Percentiles rank a stretch among this genome's conserved stretches.
These are phyloP conservation scores for Cyberlindnera amylophila DNA, from an alignment of 805 yeast genomes.

Conservation along the genomic window DNA sequence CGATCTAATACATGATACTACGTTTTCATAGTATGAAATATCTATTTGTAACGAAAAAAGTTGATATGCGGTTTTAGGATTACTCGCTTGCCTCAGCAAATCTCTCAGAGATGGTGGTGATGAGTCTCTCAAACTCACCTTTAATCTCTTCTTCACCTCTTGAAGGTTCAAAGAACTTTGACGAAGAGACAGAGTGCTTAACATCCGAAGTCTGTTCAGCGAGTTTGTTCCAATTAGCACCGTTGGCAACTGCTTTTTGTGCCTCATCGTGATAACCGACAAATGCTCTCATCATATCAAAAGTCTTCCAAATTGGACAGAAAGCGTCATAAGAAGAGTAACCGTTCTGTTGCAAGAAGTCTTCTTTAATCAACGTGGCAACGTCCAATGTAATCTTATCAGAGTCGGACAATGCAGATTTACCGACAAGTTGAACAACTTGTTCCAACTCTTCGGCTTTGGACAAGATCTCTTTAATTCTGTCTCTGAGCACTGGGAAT, in stretches of 20 bases:
- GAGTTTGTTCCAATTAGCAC: slow-evolving; percentile 92
- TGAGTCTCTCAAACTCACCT: slow-evolving; percentile 72
- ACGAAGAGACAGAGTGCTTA: slow-evolving; percentile 88
- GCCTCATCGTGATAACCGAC: slow-evolving; percentile 93
- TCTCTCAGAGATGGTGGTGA: slow-evolving; percentile 75
- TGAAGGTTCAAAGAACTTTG: slow-evolving; percentile 95
- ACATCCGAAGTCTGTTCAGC: slow-evolving; percentile 86
- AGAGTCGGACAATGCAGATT: slow-evolving; percentile 92
- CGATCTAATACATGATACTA: not conserved
- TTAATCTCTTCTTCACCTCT: slow-evolving; percentile 78
- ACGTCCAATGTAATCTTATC: slow-evolving; percentile 97
- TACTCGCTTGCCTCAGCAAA: slow-evolving; percentile 95
- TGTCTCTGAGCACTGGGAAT: slow-evolving; percentile 85
- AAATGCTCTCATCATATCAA: slow-evolving; percentile 95
- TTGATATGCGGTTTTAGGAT: slow-evolving; percentile 8
- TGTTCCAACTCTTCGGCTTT: slow-evolving; percentile 98
- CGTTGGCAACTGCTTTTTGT: slow-evolving; percentile 90
- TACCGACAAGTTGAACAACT: slow-evolving; percentile 98
- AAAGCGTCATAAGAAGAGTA: slow-evolving; percentile 96
- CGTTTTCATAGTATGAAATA: too few species aligned
- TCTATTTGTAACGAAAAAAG: not conserved
- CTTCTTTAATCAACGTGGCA: slow-evolving; percentile 88
- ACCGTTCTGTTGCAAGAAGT: slow-evolving; percentile 98
- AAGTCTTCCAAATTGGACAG: slow-evolving; percentile 99
- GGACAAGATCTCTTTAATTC: slow-evolving; percentile 89